These are phyloP conservation scores for Trichoderma reesei DNA, from an alignment of 495 filamentous ascomycete species.

Conservation along the genomic window DNA sequence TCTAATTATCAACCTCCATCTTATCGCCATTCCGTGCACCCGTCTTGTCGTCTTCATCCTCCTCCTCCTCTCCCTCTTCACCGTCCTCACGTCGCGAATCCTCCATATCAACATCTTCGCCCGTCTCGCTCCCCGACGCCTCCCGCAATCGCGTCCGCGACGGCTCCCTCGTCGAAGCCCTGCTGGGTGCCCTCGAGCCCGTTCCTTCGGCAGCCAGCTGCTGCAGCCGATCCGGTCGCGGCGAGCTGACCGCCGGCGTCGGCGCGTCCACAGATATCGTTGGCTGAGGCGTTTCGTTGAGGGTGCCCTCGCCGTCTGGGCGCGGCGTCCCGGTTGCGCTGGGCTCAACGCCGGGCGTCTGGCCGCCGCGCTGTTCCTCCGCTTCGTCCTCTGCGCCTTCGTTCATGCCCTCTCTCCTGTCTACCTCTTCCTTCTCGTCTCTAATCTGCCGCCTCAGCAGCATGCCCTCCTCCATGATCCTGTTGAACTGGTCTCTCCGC, in stretches of 20 bases:
- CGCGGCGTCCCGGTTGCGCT: constrained; percentile 30
- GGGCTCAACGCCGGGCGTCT: constrained; percentile 32
- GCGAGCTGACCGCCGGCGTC: constrained; percentile 56
- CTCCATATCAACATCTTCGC: constrained; percentile 52
- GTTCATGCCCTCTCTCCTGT: constrained; percentile 67
- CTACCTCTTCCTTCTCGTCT: constrained; percentile 88
- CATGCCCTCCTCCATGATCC: constrained; percentile 86
- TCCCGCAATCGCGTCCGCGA: neutral
- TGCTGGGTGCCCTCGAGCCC: neutral
- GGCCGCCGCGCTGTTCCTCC: constrained; percentile 20
- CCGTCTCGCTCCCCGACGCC: constrained; percentile 28
- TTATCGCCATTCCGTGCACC: constrained; percentile 39
- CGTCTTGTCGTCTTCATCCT: constrained; percentile 26
- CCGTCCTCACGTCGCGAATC: constrained; percentile 28
- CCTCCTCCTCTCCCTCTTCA: constrained; percentile 27
- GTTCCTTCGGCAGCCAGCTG: neutral
- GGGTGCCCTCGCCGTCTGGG: constrained; percentile 29
- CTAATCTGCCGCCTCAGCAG: constrained; percentile 74
- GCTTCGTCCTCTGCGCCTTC: constrained; percentile 61
- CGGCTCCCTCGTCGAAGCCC: constrained; percentile 2
- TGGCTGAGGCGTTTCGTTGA: constrained; percentile 39
- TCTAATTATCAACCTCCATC: constrained; percentile 46
- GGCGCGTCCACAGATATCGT: constrained; percentile 41
- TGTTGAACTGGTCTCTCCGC: constrained; percentile 76
- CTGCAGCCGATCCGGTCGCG: constrained; percentile 33